Evolutionary conservation across 2,329 filamentous ascomycete species (phyloP), one percentile per base, ranked within the genome.

Genomic region (Laburnicola sp.): DNA sequence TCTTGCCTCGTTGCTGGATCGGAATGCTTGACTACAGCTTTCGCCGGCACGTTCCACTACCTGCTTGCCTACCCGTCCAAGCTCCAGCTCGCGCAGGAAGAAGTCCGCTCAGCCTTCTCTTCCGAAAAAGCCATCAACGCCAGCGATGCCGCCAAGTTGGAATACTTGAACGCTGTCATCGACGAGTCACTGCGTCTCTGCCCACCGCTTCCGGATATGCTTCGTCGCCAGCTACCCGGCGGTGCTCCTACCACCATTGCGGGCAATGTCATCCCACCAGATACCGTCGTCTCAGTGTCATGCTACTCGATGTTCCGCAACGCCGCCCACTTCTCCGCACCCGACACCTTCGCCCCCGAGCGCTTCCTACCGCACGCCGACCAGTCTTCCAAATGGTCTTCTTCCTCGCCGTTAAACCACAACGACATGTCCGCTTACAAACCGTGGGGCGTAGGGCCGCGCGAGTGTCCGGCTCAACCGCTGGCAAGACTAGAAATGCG

Each of bases 1-100:
- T 27, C 68, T 2, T 65, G 74, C 46, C 66, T 74, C 59, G 48
- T 68, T 21, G 71, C 65, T 1, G 72, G 72, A 4, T 70, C 63
- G 1, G 72, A 75, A 49, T 71, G 70, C 1, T 68, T 67, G 0
- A 71, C 71, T 1, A 72, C 70, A 0, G 51, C 63, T 2, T 51
- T 74, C 5, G 59, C 57, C 4, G 71, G 69, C 6, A 55, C 64
- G 4, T 63, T 64, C 0, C 70, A 64, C 42, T 50, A 63, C 21
- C 59, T 72, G 1, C 57, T 63, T 7, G 48, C 42, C 6, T 38
- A 58, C 36, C 52, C 50, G 10, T 45, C 40, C 11, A 46, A 30
- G 8, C 41, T 53, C 25, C 25, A 45, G 28, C 60, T 48, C 28
- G 32, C 61, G 4, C 23, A 35, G 32, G 27, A 31, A 0, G 58